Evolutionary conservation across 1,284 basidiomycete species (phyloP), one percentile per base, ranked within the genome.

Genomic region (Anthracocystis walkeri): DNA sequence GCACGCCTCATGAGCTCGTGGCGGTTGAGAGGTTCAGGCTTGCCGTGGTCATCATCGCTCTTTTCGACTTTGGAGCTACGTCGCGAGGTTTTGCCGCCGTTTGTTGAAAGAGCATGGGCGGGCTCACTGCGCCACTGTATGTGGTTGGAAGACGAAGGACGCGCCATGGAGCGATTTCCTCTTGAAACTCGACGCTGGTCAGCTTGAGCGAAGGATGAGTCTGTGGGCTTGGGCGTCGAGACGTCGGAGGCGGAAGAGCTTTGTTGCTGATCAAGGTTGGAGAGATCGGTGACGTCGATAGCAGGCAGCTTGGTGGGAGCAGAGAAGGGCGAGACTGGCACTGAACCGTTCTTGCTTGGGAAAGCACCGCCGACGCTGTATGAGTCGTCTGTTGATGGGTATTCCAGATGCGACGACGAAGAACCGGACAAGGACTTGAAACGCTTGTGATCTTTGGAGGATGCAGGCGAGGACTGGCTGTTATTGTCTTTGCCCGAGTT

Each of bases 1-100:
- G 80, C 80, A n/a, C 78, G 60, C n/a, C 80, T 69, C 80, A 81
- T 81, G 50, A 81, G 75, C 49, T 81, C 80, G 52, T 80, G 78
- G 29, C 78, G 62, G 53, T 81, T 79, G 42, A 75, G 74, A 4
- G 71, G 64, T 38, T 76, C 75, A 14, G 58, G 20, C 42, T 63
- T 75, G 12, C 57, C 64, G 29, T 77, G 75, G 16, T 65, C 75
- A 21, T 77, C 75, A 14, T 77, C 75, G 53, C 69, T 73, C 53
- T 57, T 60, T 45, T 72, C 65, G 8, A 61, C 58, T 38, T 59
- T 73, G 25, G 70, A 77, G 53, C 75, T 44, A 11, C 74, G 53
- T 18, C 74, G 68, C 0, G 73, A 75, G 23, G 35, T 20, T 29
- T 69, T 69, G 23, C 66, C 72, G 8, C 57, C 57, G 14, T 25